Percentiles rank a stretch among this genome's conserved stretches.
phyloP scores from a whole-genome alignment of 202 grass and related monocot species.

The Elaeis oleifera region DNA sequence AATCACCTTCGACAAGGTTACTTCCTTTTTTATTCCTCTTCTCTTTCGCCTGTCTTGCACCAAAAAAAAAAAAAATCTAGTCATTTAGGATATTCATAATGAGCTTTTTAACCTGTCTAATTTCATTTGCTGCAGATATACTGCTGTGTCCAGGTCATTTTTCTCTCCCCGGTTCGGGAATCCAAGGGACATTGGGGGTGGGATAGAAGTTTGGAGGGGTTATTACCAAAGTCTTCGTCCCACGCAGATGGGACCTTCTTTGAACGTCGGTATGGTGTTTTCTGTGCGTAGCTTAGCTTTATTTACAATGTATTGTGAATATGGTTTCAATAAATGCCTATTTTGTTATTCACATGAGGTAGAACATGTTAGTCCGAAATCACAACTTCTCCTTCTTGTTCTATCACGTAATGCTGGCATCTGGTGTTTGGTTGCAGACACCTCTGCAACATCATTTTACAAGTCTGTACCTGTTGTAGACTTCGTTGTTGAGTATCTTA shows the following conservation, averaged over 20 bases:
- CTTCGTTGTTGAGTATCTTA: slow-evolving; percentile 51
- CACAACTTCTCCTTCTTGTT: no score
- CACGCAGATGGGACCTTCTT: slow-evolving; percentile 69
- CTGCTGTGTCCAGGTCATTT: slow-evolving; percentile 53
- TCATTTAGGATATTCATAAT: not conserved
- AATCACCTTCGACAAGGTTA: slow-evolving; percentile 51
- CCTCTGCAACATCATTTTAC: slow-evolving; percentile 74
- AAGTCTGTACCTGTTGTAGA: slow-evolving; percentile 46
- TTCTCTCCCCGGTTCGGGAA: slow-evolving; percentile 46
- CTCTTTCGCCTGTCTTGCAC: not conserved
- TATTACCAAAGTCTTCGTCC: slow-evolving; percentile 81
- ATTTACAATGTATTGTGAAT: not conserved
- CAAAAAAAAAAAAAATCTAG: no score
- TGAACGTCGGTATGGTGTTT: slow-evolving; percentile 50
- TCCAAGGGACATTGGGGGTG: slow-evolving; percentile 40
- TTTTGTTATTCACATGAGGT: not conserved
- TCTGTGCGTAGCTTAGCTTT: not conserved
- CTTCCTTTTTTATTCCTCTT: not conserved
- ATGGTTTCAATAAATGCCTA: not conserved
- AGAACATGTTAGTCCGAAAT: no score
- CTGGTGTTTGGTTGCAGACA: slow-evolving; percentile 35
- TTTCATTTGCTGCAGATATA: slow-evolving; percentile 37
- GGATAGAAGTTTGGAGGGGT: slow-evolving; percentile 82
- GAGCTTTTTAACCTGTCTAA: no score
- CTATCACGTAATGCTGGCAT: no score